Conservation (phyloP, 2,329 filamentous ascomycete genomes). For the Coniella lustricola region DNA sequence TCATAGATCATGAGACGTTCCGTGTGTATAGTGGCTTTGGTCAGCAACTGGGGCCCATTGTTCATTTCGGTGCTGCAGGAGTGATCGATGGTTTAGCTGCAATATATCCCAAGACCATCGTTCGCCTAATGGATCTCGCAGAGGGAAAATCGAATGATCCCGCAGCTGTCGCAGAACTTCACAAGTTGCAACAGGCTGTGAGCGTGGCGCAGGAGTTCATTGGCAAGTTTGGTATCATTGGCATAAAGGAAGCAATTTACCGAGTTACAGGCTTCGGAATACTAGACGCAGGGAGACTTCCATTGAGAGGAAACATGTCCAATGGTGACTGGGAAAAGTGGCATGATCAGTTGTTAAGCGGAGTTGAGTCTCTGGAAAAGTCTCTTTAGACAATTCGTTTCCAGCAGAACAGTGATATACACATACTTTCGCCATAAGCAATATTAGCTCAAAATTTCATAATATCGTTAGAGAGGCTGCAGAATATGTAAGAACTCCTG, state of each 20-base stretch:
- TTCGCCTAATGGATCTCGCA: conserved; percentile 46
- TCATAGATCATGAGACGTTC: conserved; percentile 55
- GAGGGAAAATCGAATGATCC: conserved; percentile 22
- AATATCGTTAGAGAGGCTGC: no score
- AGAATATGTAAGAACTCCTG: no score
- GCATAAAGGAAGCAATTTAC: conserved; percentile 56
- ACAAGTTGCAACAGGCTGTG: conserved; percentile 53
- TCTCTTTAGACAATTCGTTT: conserved; percentile 7
- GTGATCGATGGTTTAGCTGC: conserved; percentile 61
- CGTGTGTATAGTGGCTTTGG: conserved; percentile 59
- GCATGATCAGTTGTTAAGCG: conserved; percentile 26
- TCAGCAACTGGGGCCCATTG: conserved; percentile 58
- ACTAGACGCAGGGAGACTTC: conserved; percentile 50
- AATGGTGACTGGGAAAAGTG: conserved; percentile 50
- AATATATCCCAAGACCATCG: conserved; percentile 57
- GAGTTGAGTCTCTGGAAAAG: conserved; percentile 22
- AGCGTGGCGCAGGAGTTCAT: conserved; percentile 56
- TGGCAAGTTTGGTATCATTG: conserved; percentile 53
- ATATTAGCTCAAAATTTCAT: no score
- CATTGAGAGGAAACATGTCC: conserved; percentile 48
- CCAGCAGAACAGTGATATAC: no score
- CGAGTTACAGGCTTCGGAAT: conserved; percentile 51
- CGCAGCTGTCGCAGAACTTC: conserved; percentile 41
- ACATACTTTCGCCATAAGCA: no score
- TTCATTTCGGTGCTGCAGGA: conserved; percentile 56